These are phyloP conservation scores for Holtermanniella nyarrowii DNA, from an alignment of 768 basidiomycete species.

Conservation along the genomic window DNA sequence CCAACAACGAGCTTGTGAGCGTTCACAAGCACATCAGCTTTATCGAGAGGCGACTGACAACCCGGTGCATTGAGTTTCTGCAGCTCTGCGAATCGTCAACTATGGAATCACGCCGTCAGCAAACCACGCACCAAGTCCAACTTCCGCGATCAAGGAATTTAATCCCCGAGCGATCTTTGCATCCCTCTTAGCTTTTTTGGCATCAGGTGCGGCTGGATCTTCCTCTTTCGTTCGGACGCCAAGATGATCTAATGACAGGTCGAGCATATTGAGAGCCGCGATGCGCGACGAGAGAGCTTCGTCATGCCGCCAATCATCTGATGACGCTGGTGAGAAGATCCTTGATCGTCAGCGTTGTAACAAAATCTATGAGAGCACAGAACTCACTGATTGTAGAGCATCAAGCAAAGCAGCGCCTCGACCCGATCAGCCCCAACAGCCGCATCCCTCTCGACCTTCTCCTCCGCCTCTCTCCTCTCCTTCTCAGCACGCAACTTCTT, in stretches of 20 bases:
- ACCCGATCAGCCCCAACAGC: constrained; percentile 58
- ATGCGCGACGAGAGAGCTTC: constrained; percentile 79
- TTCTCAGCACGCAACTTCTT: constrained; percentile 40
- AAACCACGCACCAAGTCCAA: constrained; percentile 65
- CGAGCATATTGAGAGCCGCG: constrained; percentile 82
- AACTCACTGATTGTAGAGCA: constrained; percentile 75
- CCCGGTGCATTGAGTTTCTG: constrained; percentile 46
- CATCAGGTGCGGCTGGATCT: constrained; percentile 38
- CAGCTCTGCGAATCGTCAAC: constrained; percentile 51
- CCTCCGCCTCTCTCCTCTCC: constrained; percentile 30
- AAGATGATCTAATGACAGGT: constrained; percentile 76
- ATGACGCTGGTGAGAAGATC: constrained; percentile 62
- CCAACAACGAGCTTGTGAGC: constrained; percentile 82
- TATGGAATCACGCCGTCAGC: no score
- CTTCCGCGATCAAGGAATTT: no score
- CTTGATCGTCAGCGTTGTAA: constrained; percentile 43
- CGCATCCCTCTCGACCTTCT: constrained; percentile 43
- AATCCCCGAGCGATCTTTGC: constrained; percentile 49
- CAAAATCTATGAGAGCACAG: no score
- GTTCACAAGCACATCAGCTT: constrained; percentile 66
- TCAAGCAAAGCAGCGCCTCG: constrained; percentile 58
- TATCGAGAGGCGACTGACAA: constrained; percentile 60
- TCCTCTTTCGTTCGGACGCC: constrained; percentile 64
- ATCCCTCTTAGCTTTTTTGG: constrained; percentile 8
- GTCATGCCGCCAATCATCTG: constrained; percentile 77